Evolutionary conservation across 192 early-diverging fungal genomes (phyloP).

Genomic region (Backusella australiensis): DNA sequence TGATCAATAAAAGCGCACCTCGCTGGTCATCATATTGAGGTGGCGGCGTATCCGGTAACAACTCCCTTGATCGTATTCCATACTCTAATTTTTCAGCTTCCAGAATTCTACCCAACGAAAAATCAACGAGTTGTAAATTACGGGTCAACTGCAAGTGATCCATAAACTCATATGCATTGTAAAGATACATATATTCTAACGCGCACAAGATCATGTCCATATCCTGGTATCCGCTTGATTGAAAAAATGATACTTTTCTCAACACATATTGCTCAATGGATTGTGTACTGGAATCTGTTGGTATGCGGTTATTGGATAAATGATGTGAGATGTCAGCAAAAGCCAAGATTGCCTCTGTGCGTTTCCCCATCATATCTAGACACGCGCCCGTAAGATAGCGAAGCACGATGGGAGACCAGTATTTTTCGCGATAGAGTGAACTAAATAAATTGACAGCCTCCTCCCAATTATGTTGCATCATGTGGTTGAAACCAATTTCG

Average conservation of each 20-base stretch:
- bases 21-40: conserved; percentile 40
- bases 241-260: conserved; percentile 43
- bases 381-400: conserved; percentile 46
- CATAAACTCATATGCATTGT: conserved; percentile 51
- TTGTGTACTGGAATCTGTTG: conserved; percentile 37
- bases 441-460: conserved; percentile 14
- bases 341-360: conserved; percentile 67
- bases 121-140: conserved; percentile 23
- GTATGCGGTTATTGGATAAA: conserved; percentile 37
- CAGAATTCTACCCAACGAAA: conserved; percentile 17
- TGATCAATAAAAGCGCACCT: conserved; percentile 45
- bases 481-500: conserved; percentile 31
- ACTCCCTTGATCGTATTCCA: conserved; percentile 29
- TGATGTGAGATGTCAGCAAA: conserved; percentile 49
- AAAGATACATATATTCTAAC: conserved; percentile 49
- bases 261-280: conserved; percentile 48
- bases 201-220: conserved; percentile 42
- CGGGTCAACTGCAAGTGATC: conserved; percentile 18
- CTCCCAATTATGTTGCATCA: conserved; percentile 30
- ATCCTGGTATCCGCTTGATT: conserved; percentile 39
- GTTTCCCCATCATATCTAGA: conserved; percentile 57
- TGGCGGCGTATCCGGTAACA: conserved; percentile 28
- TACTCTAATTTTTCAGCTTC: conserved; percentile 35
- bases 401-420: conserved; percentile 51
- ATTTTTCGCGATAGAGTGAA: conserved; percentile 33